Percentiles rank a stretch among this genome's conserved stretches.
Conservation (phyloP, 371 early-diverging fungal genomes). For the Rhizopus sp. region DNA sequence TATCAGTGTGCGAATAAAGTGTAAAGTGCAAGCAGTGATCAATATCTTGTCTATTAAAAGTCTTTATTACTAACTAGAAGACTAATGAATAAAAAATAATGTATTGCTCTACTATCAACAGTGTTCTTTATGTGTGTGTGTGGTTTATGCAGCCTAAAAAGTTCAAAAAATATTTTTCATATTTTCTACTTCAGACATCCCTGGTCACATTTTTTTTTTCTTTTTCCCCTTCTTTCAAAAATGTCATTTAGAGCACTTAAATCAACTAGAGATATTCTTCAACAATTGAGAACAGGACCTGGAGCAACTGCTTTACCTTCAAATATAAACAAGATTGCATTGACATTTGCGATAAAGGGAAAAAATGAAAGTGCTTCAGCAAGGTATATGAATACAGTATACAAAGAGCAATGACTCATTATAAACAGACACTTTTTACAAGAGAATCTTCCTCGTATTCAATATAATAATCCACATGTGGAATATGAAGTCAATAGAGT, state of each 20-base stretch:
- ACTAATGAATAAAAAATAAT: too few species aligned
- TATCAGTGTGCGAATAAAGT: too few species aligned
- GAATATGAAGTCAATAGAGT: slow-evolving; percentile 54
- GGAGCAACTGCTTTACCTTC: slow-evolving; percentile 55
- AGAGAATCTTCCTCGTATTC: slow-evolving; percentile 62
- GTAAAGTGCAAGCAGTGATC: too few species aligned
- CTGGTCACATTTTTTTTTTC: slow-evolving; percentile 1
- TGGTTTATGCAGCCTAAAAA: too few species aligned
- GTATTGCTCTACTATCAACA: too few species aligned
- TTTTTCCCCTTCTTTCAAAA: slow-evolving; percentile 8
- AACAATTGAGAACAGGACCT: slow-evolving; percentile 41
- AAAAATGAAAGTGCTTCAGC: slow-evolving; percentile 60
- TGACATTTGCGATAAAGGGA: slow-evolving; percentile 55
- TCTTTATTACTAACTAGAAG: too few species aligned
- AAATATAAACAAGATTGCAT: slow-evolving; percentile 56
- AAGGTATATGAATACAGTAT: slow-evolving; percentile 39
- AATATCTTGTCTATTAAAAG: too few species aligned
- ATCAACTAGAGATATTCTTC: slow-evolving; percentile 39
- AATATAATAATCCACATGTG: slow-evolving; percentile 63
- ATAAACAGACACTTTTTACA: slow-evolving; percentile 57
- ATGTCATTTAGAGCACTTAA: slow-evolving; percentile 47
- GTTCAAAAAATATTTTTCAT: too few species aligned
- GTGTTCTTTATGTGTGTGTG: too few species aligned
- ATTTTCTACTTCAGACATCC: neutral
- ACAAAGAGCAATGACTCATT: neutral